Evolutionary conservation across 169 alveolate genomes (phyloP), one percentile per base, ranked within the genome.

Genomic region (Theileria orientalis): DNA sequence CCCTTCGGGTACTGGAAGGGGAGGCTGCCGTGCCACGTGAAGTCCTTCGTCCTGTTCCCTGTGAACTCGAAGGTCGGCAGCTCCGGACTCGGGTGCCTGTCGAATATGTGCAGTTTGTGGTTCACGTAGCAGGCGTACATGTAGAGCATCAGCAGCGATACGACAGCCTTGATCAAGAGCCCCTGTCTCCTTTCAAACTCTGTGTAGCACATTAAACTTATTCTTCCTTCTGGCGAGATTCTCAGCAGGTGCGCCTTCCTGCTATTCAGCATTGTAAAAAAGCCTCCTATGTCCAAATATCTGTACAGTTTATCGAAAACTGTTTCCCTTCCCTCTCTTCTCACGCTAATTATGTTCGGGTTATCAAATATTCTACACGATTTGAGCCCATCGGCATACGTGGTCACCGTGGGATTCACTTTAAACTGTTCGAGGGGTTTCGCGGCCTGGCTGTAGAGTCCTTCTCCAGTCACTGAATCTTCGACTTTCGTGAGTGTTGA

Each of bases 21-120:
- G 54, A 88, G 37, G 49, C 91, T 88, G 29, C 94, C 93, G 59
- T 85, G 95, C 95, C 95, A 87, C 0, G 94, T 92, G 67, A 92
- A 90, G 71, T 92, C 95, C 77, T 87, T 87, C 51, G 78, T 66
- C 33, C 93, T 75, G 76, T 88, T 90, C 67, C 85, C 84, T 14
- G 85, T 44, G 72, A 80, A 75, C 57, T 91, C 91, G 75, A 66
- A 73, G 41, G 27, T 40, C 1, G 49, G 44, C 7, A 21, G 8
- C 0, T 59, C 64, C 54, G 72, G 60, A 57, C 90, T 70, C 41
- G 84, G 87, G 21, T 60, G 76, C 32, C 64, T 56, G 77, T 80
- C 88, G 40, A 30, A 51, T 25, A 73, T 69, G 52, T 72, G 78
- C 52, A 40, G 32, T 63, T 66, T 72, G 72, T 72, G 84, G 46